These are phyloP conservation scores for Claviceps africana DNA, from an alignment of 2,329 filamentous ascomycete species.

Conservation along the genomic window DNA sequence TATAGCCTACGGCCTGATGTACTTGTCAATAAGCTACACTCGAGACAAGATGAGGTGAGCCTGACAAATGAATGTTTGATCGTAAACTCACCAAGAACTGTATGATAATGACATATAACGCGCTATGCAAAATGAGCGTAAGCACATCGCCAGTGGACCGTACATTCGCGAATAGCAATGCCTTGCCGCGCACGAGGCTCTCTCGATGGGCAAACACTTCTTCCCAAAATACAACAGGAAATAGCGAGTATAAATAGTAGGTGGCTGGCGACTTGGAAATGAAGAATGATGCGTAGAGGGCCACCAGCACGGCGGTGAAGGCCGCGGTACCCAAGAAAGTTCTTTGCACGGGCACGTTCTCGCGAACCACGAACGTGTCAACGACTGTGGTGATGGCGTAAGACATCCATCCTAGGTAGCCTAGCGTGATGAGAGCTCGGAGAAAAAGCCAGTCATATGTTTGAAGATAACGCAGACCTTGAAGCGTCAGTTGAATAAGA, in stretches of 20 bases:
- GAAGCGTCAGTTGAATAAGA: constrained; percentile 62
- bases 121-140: constrained; percentile 47
- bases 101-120: constrained; percentile 60
- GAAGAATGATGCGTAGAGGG: constrained; percentile 65
- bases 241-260: constrained; percentile 63
- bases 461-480: constrained; percentile 83
- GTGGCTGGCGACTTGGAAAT: constrained; percentile 65
- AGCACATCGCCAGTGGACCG: constrained; percentile 42
- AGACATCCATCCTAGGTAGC: constrained; percentile 91
- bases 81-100: constrained; percentile 54
- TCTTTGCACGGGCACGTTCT: constrained; percentile 46
- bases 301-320: constrained; percentile 65
- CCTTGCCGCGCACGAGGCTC: constrained; percentile 52
- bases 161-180: constrained; percentile 55
- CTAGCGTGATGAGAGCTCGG: constrained; percentile 71
- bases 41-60: neutral
- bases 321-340: constrained; percentile 42
- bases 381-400: constrained; percentile 83
- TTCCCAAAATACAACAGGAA: constrained; percentile 1
- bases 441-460: constrained; percentile 98
- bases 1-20: constrained; percentile 72
- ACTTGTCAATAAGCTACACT: neutral
- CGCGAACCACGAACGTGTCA: constrained; percentile 27
- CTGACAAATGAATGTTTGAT: constrained; percentile 1
- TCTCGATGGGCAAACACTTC: constrained; percentile 66